Percentiles rank a stretch among this genome's conserved stretches.
Evolutionary conservation across 257 asterid species (phyloP).

Genomic region (Eustoma russellianum): DNA sequence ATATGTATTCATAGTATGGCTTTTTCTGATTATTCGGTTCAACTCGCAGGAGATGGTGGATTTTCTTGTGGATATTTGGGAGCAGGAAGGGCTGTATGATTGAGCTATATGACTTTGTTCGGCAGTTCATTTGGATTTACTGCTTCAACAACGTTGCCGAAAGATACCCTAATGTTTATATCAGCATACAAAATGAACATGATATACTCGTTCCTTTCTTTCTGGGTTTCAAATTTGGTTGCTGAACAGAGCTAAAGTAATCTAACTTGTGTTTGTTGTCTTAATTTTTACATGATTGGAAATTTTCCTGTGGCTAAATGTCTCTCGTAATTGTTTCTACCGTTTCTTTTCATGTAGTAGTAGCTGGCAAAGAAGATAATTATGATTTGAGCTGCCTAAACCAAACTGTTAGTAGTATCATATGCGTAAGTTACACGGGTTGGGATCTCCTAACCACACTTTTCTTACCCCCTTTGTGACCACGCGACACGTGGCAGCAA

Average conservation of each 20-base stretch:
- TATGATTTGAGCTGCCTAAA: no score
- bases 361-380: no score
- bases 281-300: no score
- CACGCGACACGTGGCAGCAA: no score
- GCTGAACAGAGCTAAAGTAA: not conserved
- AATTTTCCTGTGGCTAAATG: no score
- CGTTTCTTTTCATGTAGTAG: no score
- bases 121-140: not conserved
- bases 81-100: constrained; percentile 39
- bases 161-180: constrained; percentile 9
- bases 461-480: no score
- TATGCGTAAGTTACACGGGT: no score
- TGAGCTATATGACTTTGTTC: constrained; percentile 8
- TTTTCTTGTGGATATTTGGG: constrained; percentile 42
- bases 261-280: no score
- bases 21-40: not conserved
- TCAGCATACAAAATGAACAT: constrained; percentile 3
- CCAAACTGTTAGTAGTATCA: no score
- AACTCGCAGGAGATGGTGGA: constrained; percentile 36
- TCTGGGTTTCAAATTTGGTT: not conserved
- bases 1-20: not conserved
- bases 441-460: no score
- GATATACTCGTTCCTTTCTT: not conserved
- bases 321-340: no score
- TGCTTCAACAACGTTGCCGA: constrained; percentile 3